Conservation (phyloP, 2,329 filamentous ascomycete genomes). For the Plectosphaerella sp. region DNA sequence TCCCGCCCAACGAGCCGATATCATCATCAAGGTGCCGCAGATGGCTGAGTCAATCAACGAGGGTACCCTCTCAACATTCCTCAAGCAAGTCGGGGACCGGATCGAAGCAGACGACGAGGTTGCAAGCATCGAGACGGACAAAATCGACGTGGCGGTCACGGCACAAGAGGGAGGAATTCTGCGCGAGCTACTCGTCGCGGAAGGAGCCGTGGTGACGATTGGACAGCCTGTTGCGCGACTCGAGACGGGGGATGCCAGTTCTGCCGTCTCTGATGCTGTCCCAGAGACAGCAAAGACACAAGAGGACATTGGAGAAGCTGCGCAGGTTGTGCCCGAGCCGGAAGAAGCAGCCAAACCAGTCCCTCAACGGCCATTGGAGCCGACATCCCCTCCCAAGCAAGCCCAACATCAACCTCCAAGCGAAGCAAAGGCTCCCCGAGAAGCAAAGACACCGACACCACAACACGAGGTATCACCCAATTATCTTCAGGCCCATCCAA, state of each 20-base stretch:
- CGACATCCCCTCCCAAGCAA: too few relatives aligned
- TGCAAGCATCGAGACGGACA: slow-evolving; percentile 27
- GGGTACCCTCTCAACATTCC: slow-evolving; percentile 19
- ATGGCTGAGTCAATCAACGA: slow-evolving; percentile 28
- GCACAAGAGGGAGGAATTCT: slow-evolving; percentile 18
- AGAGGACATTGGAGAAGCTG: not conserved
- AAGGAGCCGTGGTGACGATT: slow-evolving; percentile 25
- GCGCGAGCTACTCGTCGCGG: slow-evolving; percentile 22
- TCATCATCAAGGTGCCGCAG: slow-evolving; percentile 19
- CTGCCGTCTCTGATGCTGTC: not conserved
- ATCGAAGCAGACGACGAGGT: slow-evolving; percentile 25
- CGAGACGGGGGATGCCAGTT: slow-evolving; percentile 15
- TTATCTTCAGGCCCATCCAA: too few relatives aligned
- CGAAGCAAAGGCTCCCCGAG: too few relatives aligned
- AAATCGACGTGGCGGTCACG: slow-evolving; percentile 25
- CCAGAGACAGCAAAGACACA: not conserved
- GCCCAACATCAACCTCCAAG: too few relatives aligned
- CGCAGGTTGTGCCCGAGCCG: not conserved
- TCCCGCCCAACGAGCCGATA: slow-evolving; percentile 6
- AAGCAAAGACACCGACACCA: too few relatives aligned
- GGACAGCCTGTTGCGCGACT: slow-evolving; percentile 23
- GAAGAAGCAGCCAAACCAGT: not conserved
- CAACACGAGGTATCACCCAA: too few relatives aligned
- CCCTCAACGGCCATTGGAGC: too few relatives aligned
- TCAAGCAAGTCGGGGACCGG: slow-evolving; percentile 22